Evolutionary conservation across 768 basidiomycete genomes (phyloP).

Genomic region (Trametes sanguinea): DNA sequence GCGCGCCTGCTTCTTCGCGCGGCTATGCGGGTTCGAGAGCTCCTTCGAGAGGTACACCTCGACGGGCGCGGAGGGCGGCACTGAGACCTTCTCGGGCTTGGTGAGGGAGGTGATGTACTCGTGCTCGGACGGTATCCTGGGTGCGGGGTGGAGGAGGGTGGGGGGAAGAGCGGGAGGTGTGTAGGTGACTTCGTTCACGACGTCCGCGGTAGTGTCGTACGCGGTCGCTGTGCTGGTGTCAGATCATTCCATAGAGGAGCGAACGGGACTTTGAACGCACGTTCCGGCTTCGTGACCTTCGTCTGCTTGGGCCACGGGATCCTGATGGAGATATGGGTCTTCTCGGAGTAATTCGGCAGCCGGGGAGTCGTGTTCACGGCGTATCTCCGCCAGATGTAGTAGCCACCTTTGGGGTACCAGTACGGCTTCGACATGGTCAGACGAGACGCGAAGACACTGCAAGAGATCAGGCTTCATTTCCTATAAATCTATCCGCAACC

Average conservation of each 20-base stretch:
- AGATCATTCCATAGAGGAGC: neutral
- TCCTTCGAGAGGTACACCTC: conserved; percentile 69
- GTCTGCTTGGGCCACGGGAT: conserved; percentile 72
- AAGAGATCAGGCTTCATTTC: neutral
- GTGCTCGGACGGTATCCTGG: conserved; percentile 43
- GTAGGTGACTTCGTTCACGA: conserved; percentile 72
- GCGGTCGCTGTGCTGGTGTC: conserved; percentile 43
- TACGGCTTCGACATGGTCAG: conserved; percentile 59
- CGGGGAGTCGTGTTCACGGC: conserved; percentile 65
- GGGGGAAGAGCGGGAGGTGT: conserved; percentile 54
- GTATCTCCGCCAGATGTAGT: conserved; percentile 74
- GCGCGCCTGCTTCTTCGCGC: conserved; percentile 77
- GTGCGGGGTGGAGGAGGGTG: conserved; percentile 27
- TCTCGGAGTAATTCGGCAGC: conserved; percentile 46
- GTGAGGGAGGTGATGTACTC: conserved; percentile 55
- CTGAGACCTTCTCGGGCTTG: conserved; percentile 43
- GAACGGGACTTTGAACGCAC: conserved; percentile 32
- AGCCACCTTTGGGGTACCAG: conserved; percentile 56
- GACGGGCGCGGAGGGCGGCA: conserved; percentile 57
- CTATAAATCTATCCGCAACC: neutral
- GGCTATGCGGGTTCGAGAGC: conserved; percentile 79
- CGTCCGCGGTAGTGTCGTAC: conserved; percentile 67
- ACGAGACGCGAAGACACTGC: conserved; percentile 78
- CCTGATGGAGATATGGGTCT: conserved; percentile 35
- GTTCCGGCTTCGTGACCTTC: conserved; percentile 40